These are phyloP conservation scores for Cutaneotrichosporon dermatis DNA, from an alignment of 1,284 basidiomycete genomes.

Conservation along the genomic window DNA sequence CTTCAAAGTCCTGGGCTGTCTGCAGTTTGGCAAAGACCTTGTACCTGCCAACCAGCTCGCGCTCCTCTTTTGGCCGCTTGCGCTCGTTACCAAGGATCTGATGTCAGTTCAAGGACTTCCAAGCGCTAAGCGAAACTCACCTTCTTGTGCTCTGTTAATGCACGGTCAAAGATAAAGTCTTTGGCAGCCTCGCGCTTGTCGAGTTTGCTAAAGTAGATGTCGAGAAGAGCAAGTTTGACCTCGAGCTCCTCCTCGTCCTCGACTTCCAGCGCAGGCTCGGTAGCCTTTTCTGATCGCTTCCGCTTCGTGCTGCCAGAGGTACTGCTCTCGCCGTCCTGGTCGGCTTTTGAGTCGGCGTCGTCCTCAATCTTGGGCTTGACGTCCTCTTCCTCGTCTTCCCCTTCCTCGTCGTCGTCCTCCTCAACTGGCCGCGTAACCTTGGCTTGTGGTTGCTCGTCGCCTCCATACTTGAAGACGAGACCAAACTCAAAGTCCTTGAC, in stretches of 20 bases:
- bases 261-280: slow-evolving; percentile 63
- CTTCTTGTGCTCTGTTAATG: slow-evolving; percentile 89
- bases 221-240: slow-evolving; percentile 56
- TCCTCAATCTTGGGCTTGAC: slow-evolving; percentile 19
- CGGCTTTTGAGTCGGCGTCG: slow-evolving; percentile 24
- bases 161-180: slow-evolving; percentile 87
- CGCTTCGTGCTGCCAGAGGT: slow-evolving; percentile 53
- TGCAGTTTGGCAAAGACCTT: slow-evolving; percentile 90
- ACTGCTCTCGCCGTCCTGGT: slow-evolving; percentile 22
- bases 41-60: slow-evolving; percentile 80
- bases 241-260: slow-evolving; percentile 52
- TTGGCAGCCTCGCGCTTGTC: slow-evolving; percentile 83
- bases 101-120: background rate
- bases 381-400: slow-evolving; percentile 33
- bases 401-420: slow-evolving; percentile 36
- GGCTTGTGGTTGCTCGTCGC: slow-evolving; percentile 66
- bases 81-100: slow-evolving; percentile 87
- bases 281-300: slow-evolving; percentile 58
- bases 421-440: slow-evolving; percentile 31
- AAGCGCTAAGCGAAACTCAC: slow-evolving; percentile 51
- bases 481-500: slow-evolving; percentile 98
- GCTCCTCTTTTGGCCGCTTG: slow-evolving; percentile 84
- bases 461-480: slow-evolving; percentile 75
- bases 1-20: slow-evolving; percentile 87
- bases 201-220: slow-evolving; percentile 90